Conservation (phyloP, 805 yeast species). For the Blastobotrys terrestris region DNA sequence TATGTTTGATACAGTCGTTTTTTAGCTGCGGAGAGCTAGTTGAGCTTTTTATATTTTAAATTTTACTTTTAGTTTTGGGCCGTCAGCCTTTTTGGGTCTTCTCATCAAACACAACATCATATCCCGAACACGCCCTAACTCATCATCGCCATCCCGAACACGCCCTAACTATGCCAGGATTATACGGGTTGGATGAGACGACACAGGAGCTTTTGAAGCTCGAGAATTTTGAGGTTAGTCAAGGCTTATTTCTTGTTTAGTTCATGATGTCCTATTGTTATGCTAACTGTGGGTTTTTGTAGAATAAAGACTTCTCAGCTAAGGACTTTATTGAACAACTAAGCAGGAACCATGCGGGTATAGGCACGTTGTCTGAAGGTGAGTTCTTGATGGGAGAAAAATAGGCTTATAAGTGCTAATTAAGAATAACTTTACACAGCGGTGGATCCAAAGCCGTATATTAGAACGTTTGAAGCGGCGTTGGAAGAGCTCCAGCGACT, state of each 20-base stretch:
- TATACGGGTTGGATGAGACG: conserved; percentile 30
- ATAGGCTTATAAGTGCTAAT: not conserved
- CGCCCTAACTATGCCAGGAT: conserved; percentile 12
- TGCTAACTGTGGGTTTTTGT: not conserved
- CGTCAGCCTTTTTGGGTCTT: not conserved
- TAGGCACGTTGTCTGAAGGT: conserved; percentile 14
- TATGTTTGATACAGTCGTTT: not conserved
- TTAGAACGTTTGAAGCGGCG: conserved; percentile 85
- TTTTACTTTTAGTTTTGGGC: no score
- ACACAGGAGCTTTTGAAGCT: conserved; percentile 27
- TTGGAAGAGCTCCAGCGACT: conserved; percentile 62
- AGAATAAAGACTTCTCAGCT: conserved; percentile 44
- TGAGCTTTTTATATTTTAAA: not conserved
- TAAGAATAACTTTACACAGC: conserved; percentile 15
- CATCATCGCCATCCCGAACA: not conserved
- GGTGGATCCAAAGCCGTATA: conserved; percentile 89
- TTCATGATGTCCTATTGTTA: no score
- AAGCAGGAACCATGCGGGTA: conserved; percentile 54
- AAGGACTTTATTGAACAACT: conserved; percentile 76
- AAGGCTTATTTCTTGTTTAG: no score
- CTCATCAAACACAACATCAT: not conserved
- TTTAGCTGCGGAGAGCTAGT: no score
- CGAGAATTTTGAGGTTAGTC: conserved; percentile 27
- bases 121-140: not conserved
- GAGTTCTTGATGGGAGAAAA: not conserved